Percentiles rank a stretch among this genome's conserved stretches.
phyloP scores from a whole-genome alignment of 768 basidiomycete genomes.

The Russula griseocarnosa region DNA sequence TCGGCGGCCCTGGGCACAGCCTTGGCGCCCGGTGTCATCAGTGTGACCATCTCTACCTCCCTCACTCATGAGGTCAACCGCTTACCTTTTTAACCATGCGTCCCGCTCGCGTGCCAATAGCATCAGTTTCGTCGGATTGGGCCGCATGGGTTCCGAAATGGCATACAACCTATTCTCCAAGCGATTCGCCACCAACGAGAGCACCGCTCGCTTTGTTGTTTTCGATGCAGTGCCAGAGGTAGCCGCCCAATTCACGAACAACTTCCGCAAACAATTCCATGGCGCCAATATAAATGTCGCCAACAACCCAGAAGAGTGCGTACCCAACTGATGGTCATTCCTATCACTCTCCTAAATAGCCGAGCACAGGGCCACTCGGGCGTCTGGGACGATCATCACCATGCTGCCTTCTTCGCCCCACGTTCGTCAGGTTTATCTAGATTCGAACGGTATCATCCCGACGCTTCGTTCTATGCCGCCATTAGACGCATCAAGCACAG shows the following conservation, averaged over 20 bases:
- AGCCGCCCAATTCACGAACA: slow-evolving; percentile 51
- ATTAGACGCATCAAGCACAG: slow-evolving; percentile 42
- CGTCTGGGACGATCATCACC: slow-evolving; percentile 69
- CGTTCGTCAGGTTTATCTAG: slow-evolving; percentile 69
- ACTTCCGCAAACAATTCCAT: slow-evolving; percentile 56
- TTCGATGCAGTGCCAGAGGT: slow-evolving; percentile 70
- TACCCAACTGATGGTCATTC: slow-evolving; percentile 16
- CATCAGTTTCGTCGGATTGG: slow-evolving; percentile 80
- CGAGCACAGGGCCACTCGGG: slow-evolving; percentile 51
- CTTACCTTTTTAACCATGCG: slow-evolving; percentile 37
- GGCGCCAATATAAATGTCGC: slow-evolving; percentile 56
- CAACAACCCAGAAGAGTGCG: slow-evolving; percentile 69
- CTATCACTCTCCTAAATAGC: slow-evolving; percentile 6
- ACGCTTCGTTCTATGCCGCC: slow-evolving; percentile 48
- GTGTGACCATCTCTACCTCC: not conserved
- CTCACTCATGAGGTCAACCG: slow-evolving; percentile 48
- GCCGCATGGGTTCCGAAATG: slow-evolving; percentile 89
- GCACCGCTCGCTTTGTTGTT: slow-evolving; percentile 62
- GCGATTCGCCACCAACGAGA: slow-evolving; percentile 48
- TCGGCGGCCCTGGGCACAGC: too few species aligned
- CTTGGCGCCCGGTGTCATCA: too few species aligned
- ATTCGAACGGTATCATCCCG: slow-evolving; percentile 58
- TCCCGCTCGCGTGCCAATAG: slow-evolving; percentile 36
- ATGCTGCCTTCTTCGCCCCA: slow-evolving; percentile 94
- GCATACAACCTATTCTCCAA: slow-evolving; percentile 79